Conservation (phyloP, 345 rosid genomes). For the Rubroshorea leprosula region DNA sequence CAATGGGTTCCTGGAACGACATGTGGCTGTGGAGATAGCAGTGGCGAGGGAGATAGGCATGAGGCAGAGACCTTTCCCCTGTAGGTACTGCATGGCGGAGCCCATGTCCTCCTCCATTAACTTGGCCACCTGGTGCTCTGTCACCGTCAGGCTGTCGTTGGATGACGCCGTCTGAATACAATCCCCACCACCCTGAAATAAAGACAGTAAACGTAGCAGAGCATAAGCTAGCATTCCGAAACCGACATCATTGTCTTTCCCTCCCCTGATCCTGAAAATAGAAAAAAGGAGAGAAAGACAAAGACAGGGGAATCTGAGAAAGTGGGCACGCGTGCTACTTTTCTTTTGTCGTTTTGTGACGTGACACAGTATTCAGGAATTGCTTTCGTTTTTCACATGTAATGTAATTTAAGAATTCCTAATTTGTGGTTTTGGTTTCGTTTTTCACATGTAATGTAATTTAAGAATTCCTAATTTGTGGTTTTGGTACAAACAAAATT, state of each 20-base stretch:
- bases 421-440: no score
- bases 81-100: conserved; percentile 95
- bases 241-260: not conserved
- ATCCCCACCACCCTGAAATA: conserved; percentile 44
- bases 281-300: conserved; percentile 7
- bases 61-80: conserved; percentile 91
- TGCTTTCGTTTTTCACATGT: no score
- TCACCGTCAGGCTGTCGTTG: conserved; percentile 51
- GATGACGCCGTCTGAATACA: conserved; percentile 37
- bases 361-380: conserved; percentile 3
- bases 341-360: conserved; percentile 48
- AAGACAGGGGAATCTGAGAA: conserved; percentile 43
- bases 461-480: no score
- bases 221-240: no score
- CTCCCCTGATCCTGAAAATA: not conserved
- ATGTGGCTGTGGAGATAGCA: conserved; percentile 74
- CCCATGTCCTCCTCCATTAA: conserved; percentile 99
- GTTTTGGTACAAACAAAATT: no score
- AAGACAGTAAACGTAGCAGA: not conserved
- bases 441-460: no score
- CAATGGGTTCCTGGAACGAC: conserved; percentile 40
- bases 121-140: conserved; percentile 92
- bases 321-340: conserved; percentile 78
- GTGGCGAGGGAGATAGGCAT: conserved; percentile 97
- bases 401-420: no score